Evolutionary conservation across 371 early-diverging fungal genomes (phyloP).

Genomic region (Mucor plumbeus): DNA sequence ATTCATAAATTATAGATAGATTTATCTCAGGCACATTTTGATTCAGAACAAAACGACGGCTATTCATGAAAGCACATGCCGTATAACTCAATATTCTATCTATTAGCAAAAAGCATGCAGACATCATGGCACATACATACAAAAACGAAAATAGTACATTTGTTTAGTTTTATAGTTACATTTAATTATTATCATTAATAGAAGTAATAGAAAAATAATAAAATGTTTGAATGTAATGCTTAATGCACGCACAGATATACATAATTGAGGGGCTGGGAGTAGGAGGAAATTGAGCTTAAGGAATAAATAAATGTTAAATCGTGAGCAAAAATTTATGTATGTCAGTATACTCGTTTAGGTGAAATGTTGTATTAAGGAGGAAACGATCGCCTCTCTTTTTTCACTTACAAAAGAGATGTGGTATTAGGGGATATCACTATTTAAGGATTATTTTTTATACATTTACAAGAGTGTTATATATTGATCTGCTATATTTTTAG

Average conservation of each 20-base stretch:
- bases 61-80: not conserved
- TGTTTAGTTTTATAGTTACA: not conserved
- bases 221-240: not conserved
- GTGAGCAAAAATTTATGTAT: not conserved
- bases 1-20: no score
- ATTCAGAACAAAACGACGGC: not conserved
- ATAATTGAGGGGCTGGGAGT: constrained; percentile 1
- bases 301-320: not conserved
- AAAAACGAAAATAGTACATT: not conserved
- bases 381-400: not conserved
- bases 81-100: not conserved
- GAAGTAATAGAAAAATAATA: not conserved
- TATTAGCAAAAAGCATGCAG: not conserved
- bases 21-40: not conserved
- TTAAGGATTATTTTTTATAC: not conserved
- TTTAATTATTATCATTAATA: not conserved
- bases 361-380: not conserved
- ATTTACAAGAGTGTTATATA: not conserved
- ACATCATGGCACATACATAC: not conserved
- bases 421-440: not conserved
- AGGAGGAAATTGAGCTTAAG: not conserved
- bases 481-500: not conserved
- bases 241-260: constrained; percentile 14
- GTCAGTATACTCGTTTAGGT: not conserved
- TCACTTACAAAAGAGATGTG: not conserved